Percentiles rank a stretch among this genome's conserved stretches.
Evolutionary conservation across 495 filamentous ascomycete genomes (phyloP).

Genomic region (Xylaria sp.): DNA sequence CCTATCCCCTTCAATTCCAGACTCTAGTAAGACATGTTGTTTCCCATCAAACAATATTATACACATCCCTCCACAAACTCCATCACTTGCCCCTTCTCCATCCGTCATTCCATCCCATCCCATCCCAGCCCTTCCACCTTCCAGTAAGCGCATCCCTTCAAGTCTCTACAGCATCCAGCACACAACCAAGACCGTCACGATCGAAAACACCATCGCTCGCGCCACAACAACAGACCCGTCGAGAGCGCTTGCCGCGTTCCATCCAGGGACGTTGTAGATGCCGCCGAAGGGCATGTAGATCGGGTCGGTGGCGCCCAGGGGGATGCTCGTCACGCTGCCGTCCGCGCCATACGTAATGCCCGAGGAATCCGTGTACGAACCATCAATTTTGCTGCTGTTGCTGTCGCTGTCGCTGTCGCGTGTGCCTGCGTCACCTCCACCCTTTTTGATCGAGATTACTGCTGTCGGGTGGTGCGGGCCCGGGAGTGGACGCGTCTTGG

Average conservation of each 20-base stretch:
- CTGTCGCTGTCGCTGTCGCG: not conserved
- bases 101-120: not conserved
- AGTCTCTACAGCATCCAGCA: not conserved
- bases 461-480: too few relatives aligned
- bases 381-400: not conserved
- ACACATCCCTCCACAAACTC: not conserved
- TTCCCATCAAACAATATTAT: not conserved
- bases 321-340: not conserved
- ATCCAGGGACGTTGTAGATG: not conserved
- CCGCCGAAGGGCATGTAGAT: not conserved
- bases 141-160: not conserved
- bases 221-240: not conserved
- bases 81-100: not conserved
- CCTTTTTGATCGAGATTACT: not conserved
- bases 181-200: not conserved
- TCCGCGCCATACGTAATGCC: not conserved
- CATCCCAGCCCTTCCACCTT: not conserved
- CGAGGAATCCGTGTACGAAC: not conserved
- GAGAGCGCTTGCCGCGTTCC: not conserved
- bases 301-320: not conserved
- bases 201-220: not conserved
- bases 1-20: not conserved
- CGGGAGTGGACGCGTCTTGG: not conserved
- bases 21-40: not conserved
- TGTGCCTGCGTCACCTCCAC: not conserved